These are phyloP conservation scores for Ophiostoma fasciatum DNA, from an alignment of 2,329 filamentous ascomycete species.

Conservation along the genomic window DNA sequence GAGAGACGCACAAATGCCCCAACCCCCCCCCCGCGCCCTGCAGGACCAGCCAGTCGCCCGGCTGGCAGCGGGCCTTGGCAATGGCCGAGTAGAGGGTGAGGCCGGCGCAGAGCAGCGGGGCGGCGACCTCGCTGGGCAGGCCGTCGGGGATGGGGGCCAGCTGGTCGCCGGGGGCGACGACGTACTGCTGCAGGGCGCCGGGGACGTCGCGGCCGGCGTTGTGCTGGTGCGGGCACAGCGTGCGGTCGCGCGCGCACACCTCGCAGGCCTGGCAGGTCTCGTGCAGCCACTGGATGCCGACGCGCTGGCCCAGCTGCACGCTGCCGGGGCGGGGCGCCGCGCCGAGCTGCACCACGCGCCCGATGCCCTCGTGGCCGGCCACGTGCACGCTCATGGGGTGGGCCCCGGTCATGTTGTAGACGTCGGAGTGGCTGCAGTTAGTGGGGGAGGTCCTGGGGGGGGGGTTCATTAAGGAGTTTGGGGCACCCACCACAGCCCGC, in stretches of 20 bases:
- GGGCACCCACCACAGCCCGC: slow-evolving; percentile 3
- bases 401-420: slow-evolving; percentile 6
- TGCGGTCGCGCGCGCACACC: slow-evolving; percentile 6
- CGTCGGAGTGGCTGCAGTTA: slow-evolving; percentile 5
- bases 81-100: slow-evolving; percentile 5
- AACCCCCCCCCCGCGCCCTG: slow-evolving; percentile 2
- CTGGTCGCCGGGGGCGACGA: background rate
- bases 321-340: background rate
- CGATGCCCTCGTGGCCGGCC: slow-evolving; percentile 5
- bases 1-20: background rate
- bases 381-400: slow-evolving; percentile 6
- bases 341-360: slow-evolving; percentile 1
- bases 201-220: slow-evolving; percentile 7
- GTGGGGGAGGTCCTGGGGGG: background rate
- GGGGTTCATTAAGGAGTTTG: background rate
- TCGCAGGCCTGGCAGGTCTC: slow-evolving; percentile 4
- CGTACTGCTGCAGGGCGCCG: slow-evolving; percentile 6
- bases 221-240: slow-evolving; percentile 6
- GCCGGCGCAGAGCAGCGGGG: slow-evolving; percentile 4
- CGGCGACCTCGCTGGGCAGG: slow-evolving; percentile 1
- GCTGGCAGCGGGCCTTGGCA: background rate
- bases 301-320: slow-evolving; percentile 2
- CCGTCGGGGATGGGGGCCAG: slow-evolving; percentile 2
- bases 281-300: slow-evolving; percentile 8
- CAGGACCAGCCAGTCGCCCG: slow-evolving; percentile 2